Evolutionary conservation across 306 rosid genomes (phyloP).

Genomic region (Corylus americana): DNA sequence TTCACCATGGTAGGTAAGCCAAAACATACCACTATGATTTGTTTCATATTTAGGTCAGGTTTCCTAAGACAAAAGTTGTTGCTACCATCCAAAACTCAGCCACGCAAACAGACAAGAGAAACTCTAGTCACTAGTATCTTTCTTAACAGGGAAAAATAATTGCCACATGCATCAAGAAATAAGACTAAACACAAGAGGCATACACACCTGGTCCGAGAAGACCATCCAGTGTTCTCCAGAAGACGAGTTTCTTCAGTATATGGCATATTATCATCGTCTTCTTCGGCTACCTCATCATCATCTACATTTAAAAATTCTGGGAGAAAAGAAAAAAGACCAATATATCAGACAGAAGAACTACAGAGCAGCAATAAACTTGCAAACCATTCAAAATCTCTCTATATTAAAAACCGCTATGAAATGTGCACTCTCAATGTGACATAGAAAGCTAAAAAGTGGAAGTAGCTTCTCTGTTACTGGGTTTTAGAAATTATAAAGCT

Average conservation of each 20-base stretch:
- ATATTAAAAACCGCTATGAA: neutral
- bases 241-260: constrained; percentile 59
- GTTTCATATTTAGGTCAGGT: neutral
- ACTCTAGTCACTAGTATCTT: constrained; percentile 7
- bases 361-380: neutral
- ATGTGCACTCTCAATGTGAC: neutral
- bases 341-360: constrained; percentile 22
- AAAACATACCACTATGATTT: neutral
- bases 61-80: neutral
- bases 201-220: constrained; percentile 92
- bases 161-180: constrained; percentile 17
- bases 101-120: constrained; percentile 1
- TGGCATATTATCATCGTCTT: constrained; percentile 52
- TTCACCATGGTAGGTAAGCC: neutral
- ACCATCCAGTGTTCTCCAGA: constrained; percentile 95
- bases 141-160: neutral
- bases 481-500: neutral
- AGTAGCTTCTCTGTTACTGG: neutral
- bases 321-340: constrained; percentile 11
- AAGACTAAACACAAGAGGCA: neutral
- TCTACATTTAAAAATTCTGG: constrained; percentile 89
- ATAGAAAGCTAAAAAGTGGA: neutral
- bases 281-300: constrained; percentile 79
- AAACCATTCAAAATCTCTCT: constrained; percentile 4
- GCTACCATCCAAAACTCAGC: neutral